Conservation (phyloP, 2,329 filamentous ascomycete species). For the Diplodia scrobiculata region DNA sequence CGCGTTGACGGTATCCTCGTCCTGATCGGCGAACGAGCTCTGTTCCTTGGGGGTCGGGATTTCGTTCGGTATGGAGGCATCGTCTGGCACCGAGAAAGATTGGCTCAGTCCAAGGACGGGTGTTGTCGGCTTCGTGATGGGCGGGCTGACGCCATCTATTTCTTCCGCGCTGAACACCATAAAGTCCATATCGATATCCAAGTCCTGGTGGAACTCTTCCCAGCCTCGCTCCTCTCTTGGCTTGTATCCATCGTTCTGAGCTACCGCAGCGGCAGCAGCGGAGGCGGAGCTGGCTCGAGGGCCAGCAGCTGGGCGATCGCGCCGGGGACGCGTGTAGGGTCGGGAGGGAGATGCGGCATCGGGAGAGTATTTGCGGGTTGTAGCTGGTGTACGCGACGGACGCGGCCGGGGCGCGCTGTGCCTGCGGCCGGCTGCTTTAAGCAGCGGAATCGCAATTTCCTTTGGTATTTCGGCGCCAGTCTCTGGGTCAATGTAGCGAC, state of each 20-base stretch:
- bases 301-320: constrained; percentile 51
- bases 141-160: constrained; percentile 69
- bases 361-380: constrained; percentile 43
- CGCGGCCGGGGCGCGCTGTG: constrained; percentile 27
- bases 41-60: constrained; percentile 6
- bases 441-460: constrained; percentile 28
- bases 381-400: constrained; percentile 50
- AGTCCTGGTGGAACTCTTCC: constrained; percentile 95
- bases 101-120: constrained; percentile 37
- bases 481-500: constrained; percentile 76
- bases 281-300: constrained; percentile 77
- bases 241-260: constrained; percentile 95
- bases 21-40: constrained; percentile 24
- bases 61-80: background rate
- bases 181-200: constrained; percentile 83
- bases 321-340: constrained; percentile 44
- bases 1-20: constrained; percentile 34
- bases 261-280: constrained; percentile 83
- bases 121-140: constrained; percentile 53
- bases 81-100: constrained; percentile 37
- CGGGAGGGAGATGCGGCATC: constrained; percentile 35
- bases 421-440: constrained; percentile 26
- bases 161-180: constrained; percentile 79
- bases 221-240: constrained; percentile 93
- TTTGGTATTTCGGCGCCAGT: constrained; percentile 52